Conservation (phyloP, 495 filamentous ascomycete genomes). For the Apiosordaria backusii region DNA sequence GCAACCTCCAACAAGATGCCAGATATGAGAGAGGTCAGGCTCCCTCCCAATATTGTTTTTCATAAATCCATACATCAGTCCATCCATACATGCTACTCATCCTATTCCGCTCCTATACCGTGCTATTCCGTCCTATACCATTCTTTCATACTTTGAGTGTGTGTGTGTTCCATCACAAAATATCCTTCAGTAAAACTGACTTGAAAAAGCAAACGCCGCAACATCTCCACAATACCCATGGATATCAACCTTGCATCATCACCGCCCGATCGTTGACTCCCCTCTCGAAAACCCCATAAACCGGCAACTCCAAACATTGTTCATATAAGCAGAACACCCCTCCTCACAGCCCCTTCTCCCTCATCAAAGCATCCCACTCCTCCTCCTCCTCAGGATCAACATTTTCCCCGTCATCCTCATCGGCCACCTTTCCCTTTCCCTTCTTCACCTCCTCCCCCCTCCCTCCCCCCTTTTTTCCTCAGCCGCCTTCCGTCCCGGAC, state of each 20-base stretch:
- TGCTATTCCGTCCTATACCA: neutral
- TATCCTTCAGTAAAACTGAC: neutral
- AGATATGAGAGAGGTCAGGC: neutral
- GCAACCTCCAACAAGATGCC: neutral
- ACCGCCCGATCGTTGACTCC: no score
- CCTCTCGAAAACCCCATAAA: neutral
- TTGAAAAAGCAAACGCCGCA: neutral
- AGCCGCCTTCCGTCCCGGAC: neutral
- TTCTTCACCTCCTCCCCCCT: neutral
- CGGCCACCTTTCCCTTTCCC: constrained; percentile 1
- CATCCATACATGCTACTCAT: neutral
- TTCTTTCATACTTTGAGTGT: neutral
- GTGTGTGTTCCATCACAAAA: neutral
- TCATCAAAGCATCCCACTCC: neutral
- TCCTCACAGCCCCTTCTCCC: neutral
- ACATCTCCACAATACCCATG: no score
- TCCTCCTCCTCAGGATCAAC: constrained; percentile 2
- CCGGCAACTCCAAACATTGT: neutral
- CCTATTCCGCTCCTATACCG: neutral
- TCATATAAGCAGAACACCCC: neutral
- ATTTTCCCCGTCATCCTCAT: neutral
- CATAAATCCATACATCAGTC: neutral
- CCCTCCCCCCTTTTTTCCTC: constrained; percentile 9
- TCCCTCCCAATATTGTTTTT: neutral
- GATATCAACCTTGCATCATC: neutral